Percentiles rank a stretch among this genome's conserved stretches.
Conservation (phyloP, 768 basidiomycete species). For the Pleurotus platypus region DNA sequence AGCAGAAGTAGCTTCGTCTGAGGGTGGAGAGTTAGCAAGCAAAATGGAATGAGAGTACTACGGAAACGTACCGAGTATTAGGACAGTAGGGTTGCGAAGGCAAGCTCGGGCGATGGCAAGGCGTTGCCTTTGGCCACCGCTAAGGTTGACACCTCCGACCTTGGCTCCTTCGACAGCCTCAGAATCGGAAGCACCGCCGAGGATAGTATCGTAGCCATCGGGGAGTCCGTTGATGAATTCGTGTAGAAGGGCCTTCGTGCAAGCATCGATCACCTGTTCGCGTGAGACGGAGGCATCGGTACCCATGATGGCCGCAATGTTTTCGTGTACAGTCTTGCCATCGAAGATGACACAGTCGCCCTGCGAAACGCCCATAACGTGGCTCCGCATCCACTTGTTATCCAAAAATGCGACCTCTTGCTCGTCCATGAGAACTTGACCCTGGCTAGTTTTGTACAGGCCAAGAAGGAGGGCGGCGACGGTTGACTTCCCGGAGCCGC, state of each 20-base stretch:
- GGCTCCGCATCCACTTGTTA: slow-evolving; percentile 56
- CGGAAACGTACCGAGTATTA: slow-evolving; percentile 77
- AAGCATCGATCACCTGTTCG: slow-evolving; percentile 76
- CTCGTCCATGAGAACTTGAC: slow-evolving; percentile 76
- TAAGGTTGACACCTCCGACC: slow-evolving; percentile 66
- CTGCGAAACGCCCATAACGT: slow-evolving; percentile 79
- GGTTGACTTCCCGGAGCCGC: slow-evolving; percentile 92
- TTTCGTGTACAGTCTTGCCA: slow-evolving; percentile 78
- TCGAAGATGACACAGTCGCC: slow-evolving; percentile 74
- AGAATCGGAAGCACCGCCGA: slow-evolving; percentile 41
- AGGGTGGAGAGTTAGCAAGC: slow-evolving; percentile 27
- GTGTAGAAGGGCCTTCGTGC: slow-evolving; percentile 80
- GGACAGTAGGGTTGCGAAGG: slow-evolving; percentile 79
- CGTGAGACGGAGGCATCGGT: slow-evolving; percentile 47
- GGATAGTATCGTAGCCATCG: slow-evolving; percentile 79
- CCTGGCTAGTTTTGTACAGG: slow-evolving; percentile 67
- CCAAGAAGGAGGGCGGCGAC: slow-evolving; percentile 79
- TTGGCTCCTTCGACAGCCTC: neutral
- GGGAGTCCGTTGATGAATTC: slow-evolving; percentile 85
- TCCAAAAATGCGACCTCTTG: slow-evolving; percentile 77
- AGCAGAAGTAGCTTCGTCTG: slow-evolving; percentile 80
- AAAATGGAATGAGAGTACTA: slow-evolving; percentile 33
- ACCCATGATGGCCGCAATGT: slow-evolving; percentile 67
- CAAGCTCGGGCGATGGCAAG: slow-evolving; percentile 86
- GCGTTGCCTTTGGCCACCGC: slow-evolving; percentile 91